Evolutionary conservation across 2,329 filamentous ascomycete species (phyloP), one percentile per base, ranked within the genome.

Genomic region (Pseudogymnoascus sp.): DNA sequence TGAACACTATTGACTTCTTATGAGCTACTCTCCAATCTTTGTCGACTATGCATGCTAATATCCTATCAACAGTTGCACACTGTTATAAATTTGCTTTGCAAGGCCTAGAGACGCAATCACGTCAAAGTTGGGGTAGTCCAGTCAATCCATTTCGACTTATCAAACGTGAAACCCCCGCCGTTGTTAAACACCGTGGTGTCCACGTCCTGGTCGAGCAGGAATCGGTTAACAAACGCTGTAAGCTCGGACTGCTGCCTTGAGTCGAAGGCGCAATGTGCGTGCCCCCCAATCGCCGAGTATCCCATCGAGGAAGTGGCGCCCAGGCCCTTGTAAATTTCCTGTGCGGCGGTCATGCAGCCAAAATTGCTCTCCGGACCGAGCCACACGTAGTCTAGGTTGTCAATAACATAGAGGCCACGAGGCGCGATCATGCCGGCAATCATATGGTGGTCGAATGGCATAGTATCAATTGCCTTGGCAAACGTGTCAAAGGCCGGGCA

Each of bases 391-490:
- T 73, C 59, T 3, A 36, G 35, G 65, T 82, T 82, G 70, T 84
- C 81, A 59, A 84, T 80, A 36, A 82, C 79, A 13, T 82, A 72
- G 13, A 84, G 70, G 2, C 81, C 81, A 17, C 81, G 73, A 2
- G 82, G 82, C 15, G 81, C 81, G 21, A 84, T 75, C 25, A 83
- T 75, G 9, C 78, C 81, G 13, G 80, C 81, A 51, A 85, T 78
- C 63, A 80, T 79, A 70, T 85, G 82, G 51, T 83, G 81, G 66
- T 84, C 82, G 65, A 80, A 81, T 2, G 82, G 80, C 55, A 84
- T 74, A 27, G 71, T 74, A 63, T 67, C 74, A 15, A 79, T 77
- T 66, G 76, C 74, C 64, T 74, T 75, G 61, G 77, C 77, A 12
- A 2, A 12, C n/a, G n/a, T n/a, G n/a, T n/a, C n/a, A 12, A 36